These are phyloP conservation scores for Jamesozyma rosinii DNA, from an alignment of 805 yeast species.

Conservation along the genomic window DNA sequence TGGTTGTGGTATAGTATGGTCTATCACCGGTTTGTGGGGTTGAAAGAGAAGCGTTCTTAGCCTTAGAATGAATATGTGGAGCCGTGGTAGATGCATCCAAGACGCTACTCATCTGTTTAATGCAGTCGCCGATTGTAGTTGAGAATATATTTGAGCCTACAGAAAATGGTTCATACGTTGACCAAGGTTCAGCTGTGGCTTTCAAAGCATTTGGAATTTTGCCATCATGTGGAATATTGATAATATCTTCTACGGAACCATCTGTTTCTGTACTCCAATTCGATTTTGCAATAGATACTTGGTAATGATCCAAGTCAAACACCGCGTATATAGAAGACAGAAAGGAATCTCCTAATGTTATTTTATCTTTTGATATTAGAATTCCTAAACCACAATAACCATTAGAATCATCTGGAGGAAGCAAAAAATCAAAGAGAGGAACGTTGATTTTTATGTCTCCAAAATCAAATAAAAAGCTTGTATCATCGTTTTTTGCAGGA, in stretches of 20 bases:
- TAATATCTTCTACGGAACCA: constrained; percentile 31
- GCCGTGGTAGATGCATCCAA: too few relatives aligned
- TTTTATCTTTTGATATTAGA: constrained; percentile 26
- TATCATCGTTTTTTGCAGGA: constrained; percentile 14
- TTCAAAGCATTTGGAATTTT: constrained; percentile 42
- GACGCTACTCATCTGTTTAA: not conserved
- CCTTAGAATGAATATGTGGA: too few relatives aligned
- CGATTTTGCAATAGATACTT: constrained; percentile 39
- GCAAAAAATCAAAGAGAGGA: constrained; percentile 34
- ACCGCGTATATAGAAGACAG: constrained; percentile 45
- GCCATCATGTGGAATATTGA: constrained; percentile 34
- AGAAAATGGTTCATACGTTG: constrained; percentile 12
- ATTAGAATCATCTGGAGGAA: constrained; percentile 19
- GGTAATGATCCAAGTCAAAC: constrained; percentile 41
- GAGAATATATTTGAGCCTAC: constrained; percentile 7
- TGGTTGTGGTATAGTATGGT: too few relatives aligned
- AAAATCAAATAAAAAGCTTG: constrained; percentile 36
- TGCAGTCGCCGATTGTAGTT: not conserved
- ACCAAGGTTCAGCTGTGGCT: constrained; percentile 32
- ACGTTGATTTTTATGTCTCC: constrained; percentile 48
- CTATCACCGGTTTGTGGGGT: too few relatives aligned
- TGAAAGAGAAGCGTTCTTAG: too few relatives aligned
- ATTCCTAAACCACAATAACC: constrained; percentile 39
- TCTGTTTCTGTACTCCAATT: constrained; percentile 18
- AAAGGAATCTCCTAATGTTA: constrained; percentile 47